Evolutionary conservation across 2,329 filamentous ascomycete species (phyloP), one percentile per base, ranked within the genome.

Genomic region (Didymella exigua): DNA sequence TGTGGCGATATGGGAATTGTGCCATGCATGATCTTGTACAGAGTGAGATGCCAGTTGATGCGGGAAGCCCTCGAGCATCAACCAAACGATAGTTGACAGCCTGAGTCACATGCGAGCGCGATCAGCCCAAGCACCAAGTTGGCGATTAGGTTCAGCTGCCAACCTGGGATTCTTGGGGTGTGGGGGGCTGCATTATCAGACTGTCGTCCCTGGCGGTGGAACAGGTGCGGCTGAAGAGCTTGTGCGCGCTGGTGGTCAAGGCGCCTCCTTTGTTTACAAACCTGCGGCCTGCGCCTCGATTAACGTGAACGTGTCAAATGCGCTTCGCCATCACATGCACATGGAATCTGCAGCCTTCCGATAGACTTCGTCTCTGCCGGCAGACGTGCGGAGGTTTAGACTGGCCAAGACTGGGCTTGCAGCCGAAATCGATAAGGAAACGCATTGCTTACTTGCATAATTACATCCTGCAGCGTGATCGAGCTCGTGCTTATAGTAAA

Each of bases 401-500:
- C 16, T 44, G 26, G 33, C 51, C 45, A 54, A 42, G 51, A 44
- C 40, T 24, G 19, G 31, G 16, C 37, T 26, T 47, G 38, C 33
- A 53, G 51, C 51, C 50, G 51, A 40, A 49, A 54, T 49, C 51
- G 33, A 54, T 54, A 49, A 34, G 26, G 44, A 24, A 13, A 40
- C 49, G 40, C 42, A 54, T 54, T 49, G 51, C 51, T 54, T 33
- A 54, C 51, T 49, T 54, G 45, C 51, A 54, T 54, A n/a, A n/a
- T n/a, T n/a, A 40, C 24, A 40, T 27, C 11, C 38, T 48, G 51
- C 45, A 18, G 33, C 11, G 37, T 19, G 21, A 29, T 42, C 29
- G 36, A 53, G 34, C n/a, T 19, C 29, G 18, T 29, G 16, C 13
- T 29, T 27, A 14, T 24, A 9, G 9, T 30, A 31, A 41, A 37